These are phyloP conservation scores for Spathaspora sp. DNA, from an alignment of 1,139 yeast species.

Conservation along the genomic window DNA sequence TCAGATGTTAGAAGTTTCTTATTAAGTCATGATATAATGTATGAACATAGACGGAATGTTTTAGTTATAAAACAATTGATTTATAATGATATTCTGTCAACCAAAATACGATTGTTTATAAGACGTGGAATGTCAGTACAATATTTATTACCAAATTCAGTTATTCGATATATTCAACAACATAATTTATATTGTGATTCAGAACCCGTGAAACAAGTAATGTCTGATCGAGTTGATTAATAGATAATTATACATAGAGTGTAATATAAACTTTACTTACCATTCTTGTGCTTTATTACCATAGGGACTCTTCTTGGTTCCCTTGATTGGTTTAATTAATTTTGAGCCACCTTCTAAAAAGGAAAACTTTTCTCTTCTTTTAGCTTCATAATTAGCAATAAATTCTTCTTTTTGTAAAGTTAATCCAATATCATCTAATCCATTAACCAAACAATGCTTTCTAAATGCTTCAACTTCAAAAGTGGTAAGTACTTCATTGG, in stretches of 20 bases:
- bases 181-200: constrained; percentile 83
- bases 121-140: constrained; percentile 97
- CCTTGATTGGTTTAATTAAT: constrained; percentile 63
- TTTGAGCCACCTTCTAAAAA: constrained; percentile 88
- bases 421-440: constrained; percentile 94
- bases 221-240: constrained; percentile 52
- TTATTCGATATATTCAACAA: constrained; percentile 91
- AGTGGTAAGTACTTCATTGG: constrained; percentile 72
- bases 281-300: constrained; percentile 81
- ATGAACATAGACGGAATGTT: constrained; percentile 91
- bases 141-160: constrained; percentile 89
- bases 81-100: constrained; percentile 92
- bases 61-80: constrained; percentile 93
- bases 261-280: constrained; percentile 31
- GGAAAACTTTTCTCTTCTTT: constrained; percentile 76
- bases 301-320: constrained; percentile 65
- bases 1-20: constrained; percentile 91
- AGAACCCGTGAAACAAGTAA: constrained; percentile 92
- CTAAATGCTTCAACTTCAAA: constrained; percentile 90
- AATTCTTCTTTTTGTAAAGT: constrained; percentile 85
- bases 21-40: constrained; percentile 93
- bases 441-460: constrained; percentile 91
- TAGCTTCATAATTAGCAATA: constrained; percentile 70
- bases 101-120: constrained; percentile 87
- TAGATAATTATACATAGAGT: not conserved